These are phyloP conservation scores for Cutaneotrichosporon daszewskae DNA, from an alignment of 1,284 basidiomycete genomes.

Conservation along the genomic window DNA sequence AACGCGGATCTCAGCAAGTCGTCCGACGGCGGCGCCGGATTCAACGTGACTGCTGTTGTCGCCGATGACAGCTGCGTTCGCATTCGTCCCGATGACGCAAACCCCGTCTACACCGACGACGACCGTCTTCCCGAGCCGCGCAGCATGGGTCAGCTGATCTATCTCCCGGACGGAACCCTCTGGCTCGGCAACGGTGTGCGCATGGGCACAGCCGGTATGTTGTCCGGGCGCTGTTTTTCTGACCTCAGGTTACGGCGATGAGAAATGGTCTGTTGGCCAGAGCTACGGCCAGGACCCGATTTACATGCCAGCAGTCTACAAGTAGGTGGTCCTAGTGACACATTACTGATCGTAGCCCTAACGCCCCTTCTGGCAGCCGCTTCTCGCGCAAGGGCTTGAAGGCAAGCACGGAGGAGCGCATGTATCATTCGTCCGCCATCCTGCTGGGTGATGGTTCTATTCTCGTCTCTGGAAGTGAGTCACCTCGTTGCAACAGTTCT, in stretches of 20 bases:
- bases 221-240: too few species aligned
- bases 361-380: conserved; percentile 57
- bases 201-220: conserved; percentile 60
- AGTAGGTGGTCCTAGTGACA: neutral
- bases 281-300: conserved; percentile 44
- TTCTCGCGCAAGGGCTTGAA: conserved; percentile 68
- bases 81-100: conserved; percentile 71
- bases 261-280: conserved; percentile 37
- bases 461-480: conserved; percentile 63
- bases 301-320: conserved; percentile 53
- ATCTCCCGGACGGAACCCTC: conserved; percentile 45
- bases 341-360: conserved; percentile 50
- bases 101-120: conserved; percentile 59
- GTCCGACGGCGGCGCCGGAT: conserved; percentile 39
- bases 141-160: conserved; percentile 69
- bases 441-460: conserved; percentile 82
- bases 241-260: conserved; percentile 51
- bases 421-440: conserved; percentile 83
- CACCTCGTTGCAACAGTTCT: neutral
- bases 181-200: conserved; percentile 63
- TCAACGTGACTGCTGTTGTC: conserved; percentile 41
- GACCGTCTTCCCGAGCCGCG: conserved; percentile 64
- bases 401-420: conserved; percentile 60
- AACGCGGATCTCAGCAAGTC: conserved; percentile 48
- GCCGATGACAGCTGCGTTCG: conserved; percentile 50